phyloP scores from a whole-genome alignment of 768 basidiomycete genomes.

The Amanita rubescens region DNA sequence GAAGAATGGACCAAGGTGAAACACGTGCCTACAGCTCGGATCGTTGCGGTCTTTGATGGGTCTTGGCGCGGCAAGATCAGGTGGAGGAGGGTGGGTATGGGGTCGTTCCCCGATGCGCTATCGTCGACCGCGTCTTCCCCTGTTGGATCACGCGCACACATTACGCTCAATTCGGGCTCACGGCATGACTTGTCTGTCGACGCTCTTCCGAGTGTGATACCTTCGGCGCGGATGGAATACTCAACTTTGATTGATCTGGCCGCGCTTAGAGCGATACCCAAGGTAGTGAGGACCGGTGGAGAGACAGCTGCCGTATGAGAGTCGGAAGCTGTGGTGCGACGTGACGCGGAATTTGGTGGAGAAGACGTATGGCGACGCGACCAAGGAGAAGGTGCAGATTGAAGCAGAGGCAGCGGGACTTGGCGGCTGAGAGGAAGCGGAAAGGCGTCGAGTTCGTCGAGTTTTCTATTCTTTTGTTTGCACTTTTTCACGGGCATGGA shows the following conservation, averaged over 20 bases:
- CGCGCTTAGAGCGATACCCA: constrained; percentile 65
- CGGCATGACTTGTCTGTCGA: constrained; percentile 29
- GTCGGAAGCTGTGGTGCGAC: constrained; percentile 78
- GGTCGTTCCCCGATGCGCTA: constrained; percentile 29
- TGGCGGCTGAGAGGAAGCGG: constrained; percentile 79
- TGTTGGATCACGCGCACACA: constrained; percentile 34
- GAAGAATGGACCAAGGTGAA: constrained; percentile 81
- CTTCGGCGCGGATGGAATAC: constrained; percentile 39
- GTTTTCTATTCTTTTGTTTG: not conserved
- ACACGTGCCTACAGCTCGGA: constrained; percentile 73
- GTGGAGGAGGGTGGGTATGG: constrained; percentile 57
- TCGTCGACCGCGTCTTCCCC: constrained; percentile 38
- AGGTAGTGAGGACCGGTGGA: constrained; percentile 77
- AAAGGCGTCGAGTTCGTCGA: constrained; percentile 67
- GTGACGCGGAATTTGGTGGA: constrained; percentile 67
- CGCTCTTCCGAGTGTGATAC: not conserved
- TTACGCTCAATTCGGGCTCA: constrained; percentile 36
- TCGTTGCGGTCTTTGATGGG: constrained; percentile 83
- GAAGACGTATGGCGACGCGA: constrained; percentile 91
- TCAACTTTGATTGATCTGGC: constrained; percentile 71
- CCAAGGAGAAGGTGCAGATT: constrained; percentile 82
- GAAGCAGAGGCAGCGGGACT: constrained; percentile 92
- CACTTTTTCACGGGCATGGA: not conserved
- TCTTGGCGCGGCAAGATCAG: constrained; percentile 80
- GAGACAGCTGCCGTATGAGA: constrained; percentile 75